phyloP scores from a whole-genome alignment of 1,284 basidiomycete species.

The Marasmius sp. region DNA sequence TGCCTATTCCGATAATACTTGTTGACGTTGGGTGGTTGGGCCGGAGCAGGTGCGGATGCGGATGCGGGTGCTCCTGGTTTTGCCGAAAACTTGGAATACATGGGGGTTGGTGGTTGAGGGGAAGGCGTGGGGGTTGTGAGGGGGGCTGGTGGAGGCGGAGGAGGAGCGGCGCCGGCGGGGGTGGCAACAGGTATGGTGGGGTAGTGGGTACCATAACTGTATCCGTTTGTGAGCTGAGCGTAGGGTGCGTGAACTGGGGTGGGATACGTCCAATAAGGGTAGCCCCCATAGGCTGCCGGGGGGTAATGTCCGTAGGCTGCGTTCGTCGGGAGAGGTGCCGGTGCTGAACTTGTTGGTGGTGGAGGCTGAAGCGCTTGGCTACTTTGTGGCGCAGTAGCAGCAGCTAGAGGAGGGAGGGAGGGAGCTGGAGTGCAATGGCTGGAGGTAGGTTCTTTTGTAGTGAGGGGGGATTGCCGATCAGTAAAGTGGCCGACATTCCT shows the following conservation, averaged over 20 bases:
- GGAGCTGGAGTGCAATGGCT: conserved; percentile 26
- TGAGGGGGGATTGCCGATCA: background rate
- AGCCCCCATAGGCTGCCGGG: background rate
- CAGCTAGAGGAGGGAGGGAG: conserved; percentile 32
- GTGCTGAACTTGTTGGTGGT: background rate
- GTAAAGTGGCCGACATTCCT: background rate
- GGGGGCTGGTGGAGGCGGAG: background rate
- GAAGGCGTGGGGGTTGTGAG: background rate
- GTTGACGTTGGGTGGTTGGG: background rate
- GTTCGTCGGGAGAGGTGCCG: background rate
- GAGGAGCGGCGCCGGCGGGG: background rate
- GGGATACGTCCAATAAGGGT: background rate
- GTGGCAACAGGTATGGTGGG: background rate
- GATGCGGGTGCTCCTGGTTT: too few species aligned
- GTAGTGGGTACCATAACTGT: background rate
- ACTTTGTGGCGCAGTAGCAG: background rate
- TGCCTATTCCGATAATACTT: background rate
- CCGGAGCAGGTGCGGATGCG: background rate
- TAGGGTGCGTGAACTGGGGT: background rate
- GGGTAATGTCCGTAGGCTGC: background rate
- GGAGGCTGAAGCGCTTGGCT: background rate
- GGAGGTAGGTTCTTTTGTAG: conserved; percentile 11
- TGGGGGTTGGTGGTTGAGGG: background rate
- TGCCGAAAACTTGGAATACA: background rate
- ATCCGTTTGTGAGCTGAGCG: background rate